Conservation (phyloP, 2,329 filamentous ascomycete species). For the Microsporum audouinii region DNA sequence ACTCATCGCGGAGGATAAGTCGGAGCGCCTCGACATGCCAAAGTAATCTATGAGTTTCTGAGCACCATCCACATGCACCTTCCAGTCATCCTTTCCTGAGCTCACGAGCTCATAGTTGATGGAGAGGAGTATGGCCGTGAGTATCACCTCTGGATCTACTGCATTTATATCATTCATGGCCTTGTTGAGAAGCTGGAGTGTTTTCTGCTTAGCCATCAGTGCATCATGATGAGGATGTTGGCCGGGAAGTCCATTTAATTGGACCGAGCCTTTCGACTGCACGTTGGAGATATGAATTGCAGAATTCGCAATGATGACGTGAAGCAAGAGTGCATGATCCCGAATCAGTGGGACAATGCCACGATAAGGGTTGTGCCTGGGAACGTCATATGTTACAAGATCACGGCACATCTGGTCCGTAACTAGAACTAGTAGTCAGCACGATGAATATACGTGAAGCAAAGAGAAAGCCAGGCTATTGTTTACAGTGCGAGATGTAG, state of each 20-base stretch:
- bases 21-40: not conserved
- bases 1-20: not conserved
- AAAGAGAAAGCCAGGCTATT: not conserved
- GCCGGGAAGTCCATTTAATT: not conserved
- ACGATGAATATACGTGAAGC: not conserved
- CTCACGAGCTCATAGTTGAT: slow-evolving; percentile 37
- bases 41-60: slow-evolving; percentile 31
- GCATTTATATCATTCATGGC: slow-evolving; percentile 22
- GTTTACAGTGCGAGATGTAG: slow-evolving; percentile 37
- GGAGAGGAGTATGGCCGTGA: slow-evolving; percentile 27
- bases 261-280: not conserved
- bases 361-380: slow-evolving; percentile 8
- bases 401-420: slow-evolving; percentile 1
- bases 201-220: slow-evolving; percentile 25
- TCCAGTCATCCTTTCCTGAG: slow-evolving; percentile 42
- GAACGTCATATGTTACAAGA: slow-evolving; percentile 7
- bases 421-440: slow-evolving; percentile 14
- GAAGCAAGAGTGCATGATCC: slow-evolving; percentile 5
- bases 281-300: slow-evolving; percentile 8
- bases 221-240: slow-evolving; percentile 1
- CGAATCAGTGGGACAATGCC: slow-evolving; percentile 5
- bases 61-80: slow-evolving; percentile 42
- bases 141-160: slow-evolving; percentile 24
- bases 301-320: slow-evolving; percentile 7
- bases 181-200: slow-evolving; percentile 32